Evolutionary conservation across 108 stramenopile genomes (phyloP).

Genomic region (Nannochloropsis salina): DNA sequence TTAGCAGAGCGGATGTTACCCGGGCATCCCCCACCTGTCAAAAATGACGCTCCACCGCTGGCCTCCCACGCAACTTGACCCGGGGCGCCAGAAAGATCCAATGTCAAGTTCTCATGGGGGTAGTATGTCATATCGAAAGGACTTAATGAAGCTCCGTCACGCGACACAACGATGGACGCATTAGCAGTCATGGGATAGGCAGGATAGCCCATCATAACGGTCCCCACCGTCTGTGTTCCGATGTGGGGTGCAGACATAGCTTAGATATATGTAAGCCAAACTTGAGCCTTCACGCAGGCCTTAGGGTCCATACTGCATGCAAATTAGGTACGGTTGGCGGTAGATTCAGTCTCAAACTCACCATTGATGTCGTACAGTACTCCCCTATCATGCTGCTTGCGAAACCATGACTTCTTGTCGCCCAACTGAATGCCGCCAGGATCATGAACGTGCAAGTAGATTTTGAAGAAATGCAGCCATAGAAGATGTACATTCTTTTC

Average conservation of each 20-base stretch:
- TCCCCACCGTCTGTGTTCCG: background rate
- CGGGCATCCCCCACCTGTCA: background rate
- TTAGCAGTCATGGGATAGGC: background rate
- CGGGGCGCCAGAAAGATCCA: background rate
- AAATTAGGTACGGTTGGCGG: background rate
- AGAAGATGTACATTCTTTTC: too few species aligned
- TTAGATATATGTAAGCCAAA: background rate
- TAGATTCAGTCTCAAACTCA: background rate
- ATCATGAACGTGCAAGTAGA: too few species aligned
- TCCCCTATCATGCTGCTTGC: constrained; percentile 4
- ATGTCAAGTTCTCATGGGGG: background rate
- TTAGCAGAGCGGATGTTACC: background rate
- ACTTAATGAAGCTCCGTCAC: background rate
- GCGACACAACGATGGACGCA: background rate
- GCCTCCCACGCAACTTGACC: background rate
- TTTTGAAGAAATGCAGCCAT: too few species aligned
- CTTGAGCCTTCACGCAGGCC: background rate
- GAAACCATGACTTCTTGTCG: background rate
- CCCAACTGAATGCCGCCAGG: background rate
- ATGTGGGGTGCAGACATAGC: background rate
- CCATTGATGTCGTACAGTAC: background rate
- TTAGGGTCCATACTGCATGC: background rate
- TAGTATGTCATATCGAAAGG: background rate
- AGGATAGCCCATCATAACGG: background rate
- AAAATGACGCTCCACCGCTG: background rate